A percentile compares a stretch with the other conserved stretches of the same genome.
phyloP scores from a whole-genome alignment of 108 stramenopile species.

The Nitzschia sp. region DNA sequence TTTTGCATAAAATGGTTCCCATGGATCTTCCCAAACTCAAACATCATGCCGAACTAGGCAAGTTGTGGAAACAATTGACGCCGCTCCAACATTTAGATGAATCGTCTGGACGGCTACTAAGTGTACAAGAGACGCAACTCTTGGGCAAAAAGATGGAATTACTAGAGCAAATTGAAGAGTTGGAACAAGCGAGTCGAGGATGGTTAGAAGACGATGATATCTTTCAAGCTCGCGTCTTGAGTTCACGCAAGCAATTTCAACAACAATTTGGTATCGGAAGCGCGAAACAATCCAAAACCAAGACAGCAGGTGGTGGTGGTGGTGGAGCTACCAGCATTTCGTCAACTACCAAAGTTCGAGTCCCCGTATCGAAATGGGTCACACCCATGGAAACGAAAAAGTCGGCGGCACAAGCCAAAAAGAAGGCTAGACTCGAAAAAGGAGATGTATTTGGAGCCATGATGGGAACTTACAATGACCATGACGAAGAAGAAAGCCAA shows the following conservation, averaged over 20 bases:
- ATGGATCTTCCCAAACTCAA: conserved; percentile 58
- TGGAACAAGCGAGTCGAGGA: conserved; percentile 69
- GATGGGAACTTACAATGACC: conserved; percentile 71
- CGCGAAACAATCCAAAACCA: conserved; percentile 6
- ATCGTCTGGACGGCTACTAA: conserved; percentile 59
- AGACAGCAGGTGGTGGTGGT: conserved; percentile 8
- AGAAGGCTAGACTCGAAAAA: conserved; percentile 13
- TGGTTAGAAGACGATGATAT: conserved; percentile 86
- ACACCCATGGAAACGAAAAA: conserved; percentile 22
- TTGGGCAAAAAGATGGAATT: conserved; percentile 72
- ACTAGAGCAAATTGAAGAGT: conserved; percentile 54
- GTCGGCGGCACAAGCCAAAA: conserved; percentile 34
- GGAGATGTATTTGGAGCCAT: conserved; percentile 86
- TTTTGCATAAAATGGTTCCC: conserved; percentile 38
- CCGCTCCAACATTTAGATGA: conserved; percentile 64
- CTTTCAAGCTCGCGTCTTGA: conserved; percentile 60
- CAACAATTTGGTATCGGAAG: conserved; percentile 22
- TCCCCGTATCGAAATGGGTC: conserved; percentile 24
- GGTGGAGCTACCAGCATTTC: conserved; percentile 20
- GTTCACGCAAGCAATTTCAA: conserved; percentile 38
- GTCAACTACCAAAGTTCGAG: conserved; percentile 26
- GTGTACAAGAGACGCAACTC: conserved; percentile 69
- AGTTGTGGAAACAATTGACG: conserved; percentile 63
- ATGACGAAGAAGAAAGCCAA: background rate
- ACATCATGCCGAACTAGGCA: conserved; percentile 60